These are phyloP conservation scores for Giardia muris DNA, from an alignment of 208 protist species.

Conservation along the genomic window DNA sequence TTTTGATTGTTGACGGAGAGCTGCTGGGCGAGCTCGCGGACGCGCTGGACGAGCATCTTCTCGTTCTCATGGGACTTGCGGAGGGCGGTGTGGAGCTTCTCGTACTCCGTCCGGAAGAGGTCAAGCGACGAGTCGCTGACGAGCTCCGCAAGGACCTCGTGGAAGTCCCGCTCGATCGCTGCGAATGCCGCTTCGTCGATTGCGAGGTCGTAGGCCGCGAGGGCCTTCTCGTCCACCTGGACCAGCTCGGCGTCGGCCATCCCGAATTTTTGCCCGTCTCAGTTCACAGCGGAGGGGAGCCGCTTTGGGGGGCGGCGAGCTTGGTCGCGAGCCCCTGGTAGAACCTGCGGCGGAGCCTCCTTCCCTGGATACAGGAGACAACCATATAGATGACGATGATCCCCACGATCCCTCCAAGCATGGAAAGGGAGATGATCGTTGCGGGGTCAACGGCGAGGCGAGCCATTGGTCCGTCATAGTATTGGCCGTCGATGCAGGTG, in stretches of 20 bases:
- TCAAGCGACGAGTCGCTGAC: slow-evolving; percentile 54
- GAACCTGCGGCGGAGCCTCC: no score
- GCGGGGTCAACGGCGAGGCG: background rate
- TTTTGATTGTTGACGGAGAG: slow-evolving; percentile 75
- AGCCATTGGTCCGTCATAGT: background rate
- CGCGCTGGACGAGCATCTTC: slow-evolving; percentile 73
- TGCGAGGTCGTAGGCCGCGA: background rate
- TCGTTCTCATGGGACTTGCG: slow-evolving; percentile 84
- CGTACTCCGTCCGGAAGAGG: slow-evolving; percentile 77
- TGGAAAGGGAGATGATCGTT: background rate
- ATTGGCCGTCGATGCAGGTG: background rate
- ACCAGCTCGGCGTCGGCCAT: background rate
- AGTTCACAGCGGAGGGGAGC: no score
- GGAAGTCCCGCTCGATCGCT: slow-evolving; percentile 23
- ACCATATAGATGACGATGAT: background rate
- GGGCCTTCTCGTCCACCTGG: background rate
- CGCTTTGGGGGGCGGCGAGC: no score
- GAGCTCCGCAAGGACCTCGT: slow-evolving; percentile 33
- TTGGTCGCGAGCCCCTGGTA: no score
- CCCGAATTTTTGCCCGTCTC: background rate
- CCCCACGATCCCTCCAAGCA: background rate
- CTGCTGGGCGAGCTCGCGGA: slow-evolving; percentile 70
- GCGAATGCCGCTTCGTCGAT: slow-evolving; percentile 26
- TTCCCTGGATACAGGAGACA: background rate
- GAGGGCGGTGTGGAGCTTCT: slow-evolving; percentile 75